Evolutionary conservation across 768 basidiomycete genomes (phyloP).

Genomic region (Mrakia blollopis): DNA sequence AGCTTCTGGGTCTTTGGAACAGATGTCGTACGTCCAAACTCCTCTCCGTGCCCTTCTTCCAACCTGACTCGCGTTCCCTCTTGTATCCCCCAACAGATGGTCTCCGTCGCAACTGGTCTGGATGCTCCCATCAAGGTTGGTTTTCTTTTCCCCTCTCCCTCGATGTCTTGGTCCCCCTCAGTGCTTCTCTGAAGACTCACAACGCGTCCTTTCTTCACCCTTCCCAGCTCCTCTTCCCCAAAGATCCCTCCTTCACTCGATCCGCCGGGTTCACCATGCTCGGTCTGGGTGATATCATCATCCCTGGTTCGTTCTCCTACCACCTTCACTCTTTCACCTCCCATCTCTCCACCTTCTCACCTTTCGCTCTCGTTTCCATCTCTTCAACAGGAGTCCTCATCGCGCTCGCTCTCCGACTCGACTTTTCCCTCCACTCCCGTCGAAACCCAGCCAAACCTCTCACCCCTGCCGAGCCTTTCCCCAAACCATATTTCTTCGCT

Average conservation of each 20-base stretch:
- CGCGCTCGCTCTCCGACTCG: conserved; percentile 80
- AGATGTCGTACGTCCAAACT: conserved; percentile 41
- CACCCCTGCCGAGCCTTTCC: conserved; percentile 46
- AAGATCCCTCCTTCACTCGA: conserved; percentile 53
- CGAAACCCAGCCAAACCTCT: conserved; percentile 31
- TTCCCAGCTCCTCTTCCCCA: conserved; percentile 59
- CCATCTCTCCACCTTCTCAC: background rate
- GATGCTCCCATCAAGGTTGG: conserved; percentile 86
- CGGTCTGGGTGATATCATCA: conserved; percentile 52
- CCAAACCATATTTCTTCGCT: conserved; percentile 71
- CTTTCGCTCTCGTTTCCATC: background rate
- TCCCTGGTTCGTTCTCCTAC: conserved; percentile 34
- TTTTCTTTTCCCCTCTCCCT: background rate
- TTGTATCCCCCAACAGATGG: conserved; percentile 52
- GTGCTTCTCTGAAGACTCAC: background rate
- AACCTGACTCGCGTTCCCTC: background rate
- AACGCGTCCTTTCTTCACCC: background rate
- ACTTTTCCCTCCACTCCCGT: conserved; percentile 41
- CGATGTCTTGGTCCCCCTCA: background rate
- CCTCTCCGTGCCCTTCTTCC: conserved; percentile 5
- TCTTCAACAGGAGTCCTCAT: conserved; percentile 53
- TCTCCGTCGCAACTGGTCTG: conserved; percentile 80
- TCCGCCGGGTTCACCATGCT: conserved; percentile 75
- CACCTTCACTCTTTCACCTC: background rate
- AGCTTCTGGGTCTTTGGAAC: conserved; percentile 64